These are phyloP conservation scores for Cyclotella baltica DNA, from an alignment of 108 stramenopile genomes.

Conservation along the genomic window DNA sequence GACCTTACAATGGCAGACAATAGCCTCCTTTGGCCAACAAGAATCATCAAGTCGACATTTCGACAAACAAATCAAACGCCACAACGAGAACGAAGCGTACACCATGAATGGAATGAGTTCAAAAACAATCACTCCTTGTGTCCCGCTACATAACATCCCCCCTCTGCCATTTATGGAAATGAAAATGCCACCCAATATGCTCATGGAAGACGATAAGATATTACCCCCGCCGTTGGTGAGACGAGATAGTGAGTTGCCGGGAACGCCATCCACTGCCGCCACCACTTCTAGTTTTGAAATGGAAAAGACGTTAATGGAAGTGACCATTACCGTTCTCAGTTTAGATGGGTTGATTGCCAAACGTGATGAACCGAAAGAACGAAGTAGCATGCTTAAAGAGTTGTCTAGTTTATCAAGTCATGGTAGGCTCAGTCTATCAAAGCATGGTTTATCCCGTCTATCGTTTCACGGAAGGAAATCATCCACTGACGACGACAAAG, in stretches of 20 bases:
- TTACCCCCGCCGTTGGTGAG: not conserved
- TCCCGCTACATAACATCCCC: not conserved
- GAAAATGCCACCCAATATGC: not conserved
- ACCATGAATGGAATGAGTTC: not conserved
- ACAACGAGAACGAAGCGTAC: not conserved
- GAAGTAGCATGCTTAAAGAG: constrained; percentile 9
- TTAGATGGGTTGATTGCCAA: constrained; percentile 34
- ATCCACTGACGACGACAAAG: not conserved
- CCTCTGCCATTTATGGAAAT: not conserved
- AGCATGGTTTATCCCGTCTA: constrained; percentile 7
- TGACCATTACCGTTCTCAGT: constrained; percentile 24
- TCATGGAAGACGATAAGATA: not conserved
- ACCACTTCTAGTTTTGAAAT: not conserved
- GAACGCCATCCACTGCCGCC: constrained; percentile 4
- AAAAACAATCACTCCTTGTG: too few relatives aligned
- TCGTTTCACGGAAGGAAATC: not conserved
- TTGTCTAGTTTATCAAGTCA: constrained; percentile 5
- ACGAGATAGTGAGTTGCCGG: constrained; percentile 3
- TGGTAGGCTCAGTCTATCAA: constrained; percentile 9
- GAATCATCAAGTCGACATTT: too few relatives aligned
- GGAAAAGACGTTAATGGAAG: constrained; percentile 9
- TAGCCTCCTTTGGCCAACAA: not conserved
- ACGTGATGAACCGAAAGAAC: constrained; percentile 2
- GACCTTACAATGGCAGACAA: not conserved
- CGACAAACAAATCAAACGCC: too few relatives aligned